These are phyloP conservation scores for Akanthomyces dipterigenus DNA, from an alignment of 2,329 filamentous ascomycete genomes.

Conservation along the genomic window DNA sequence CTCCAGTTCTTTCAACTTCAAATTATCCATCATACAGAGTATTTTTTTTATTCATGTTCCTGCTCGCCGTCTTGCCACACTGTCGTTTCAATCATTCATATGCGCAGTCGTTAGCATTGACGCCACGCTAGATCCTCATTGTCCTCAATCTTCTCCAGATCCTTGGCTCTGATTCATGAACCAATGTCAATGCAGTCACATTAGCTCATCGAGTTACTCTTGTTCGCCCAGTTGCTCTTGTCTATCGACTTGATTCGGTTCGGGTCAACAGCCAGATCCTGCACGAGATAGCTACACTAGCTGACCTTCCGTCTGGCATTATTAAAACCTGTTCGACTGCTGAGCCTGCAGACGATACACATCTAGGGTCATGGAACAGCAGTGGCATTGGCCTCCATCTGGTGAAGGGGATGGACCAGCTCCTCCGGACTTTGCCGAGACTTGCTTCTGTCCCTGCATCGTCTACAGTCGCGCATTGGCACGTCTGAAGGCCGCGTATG, in stretches of 20 bases:
- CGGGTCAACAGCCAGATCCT: constrained; percentile 17
- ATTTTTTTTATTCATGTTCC: not conserved
- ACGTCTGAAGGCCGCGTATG: constrained; percentile 19
- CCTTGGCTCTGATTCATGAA: not conserved
- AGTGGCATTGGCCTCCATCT: constrained; percentile 8
- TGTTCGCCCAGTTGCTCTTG: constrained; percentile 8
- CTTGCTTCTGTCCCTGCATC: constrained; percentile 20
- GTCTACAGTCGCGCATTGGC: constrained; percentile 22
- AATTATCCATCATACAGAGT: not conserved
- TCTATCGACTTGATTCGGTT: not conserved
- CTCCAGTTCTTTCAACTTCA: not conserved
- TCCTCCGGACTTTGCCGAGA: constrained; percentile 11
- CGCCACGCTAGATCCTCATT: not conserved
- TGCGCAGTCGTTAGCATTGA: not conserved
- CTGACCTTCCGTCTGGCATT: constrained; percentile 15
- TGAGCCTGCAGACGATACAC: constrained; percentile 13
- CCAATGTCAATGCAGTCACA: not conserved
- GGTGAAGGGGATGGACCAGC: not conserved
- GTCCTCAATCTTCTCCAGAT: not conserved
- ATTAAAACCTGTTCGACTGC: not conserved
- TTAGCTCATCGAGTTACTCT: not conserved
- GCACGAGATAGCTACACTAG: constrained; percentile 13
- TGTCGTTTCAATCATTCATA: not conserved
- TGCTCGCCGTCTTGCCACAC: not conserved
- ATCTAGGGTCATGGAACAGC: constrained; percentile 13